These are phyloP conservation scores for Sarocladium strictum DNA, from an alignment of 2,329 filamentous ascomycete genomes.

Conservation along the genomic window DNA sequence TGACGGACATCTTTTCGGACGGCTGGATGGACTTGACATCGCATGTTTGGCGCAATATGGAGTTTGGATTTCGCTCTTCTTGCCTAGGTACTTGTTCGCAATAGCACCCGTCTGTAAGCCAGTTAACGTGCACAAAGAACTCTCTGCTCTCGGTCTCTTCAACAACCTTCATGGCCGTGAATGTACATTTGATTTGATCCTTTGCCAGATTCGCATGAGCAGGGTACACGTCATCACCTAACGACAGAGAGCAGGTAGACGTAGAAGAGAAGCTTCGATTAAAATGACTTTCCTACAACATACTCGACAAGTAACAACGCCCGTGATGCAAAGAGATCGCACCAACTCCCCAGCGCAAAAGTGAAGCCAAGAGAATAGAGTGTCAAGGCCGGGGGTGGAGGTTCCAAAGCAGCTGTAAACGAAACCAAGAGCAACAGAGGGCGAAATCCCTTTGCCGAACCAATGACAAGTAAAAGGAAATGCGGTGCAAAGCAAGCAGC, in stretches of 20 bases:
- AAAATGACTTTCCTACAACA: slow-evolving; percentile 8
- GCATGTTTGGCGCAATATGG: slow-evolving; percentile 6
- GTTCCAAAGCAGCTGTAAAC: neutral
- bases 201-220: no score
- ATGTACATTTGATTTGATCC: no score
- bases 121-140: slow-evolving; percentile 2
- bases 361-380: neutral
- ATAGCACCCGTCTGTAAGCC: no score
- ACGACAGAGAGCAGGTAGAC: neutral
- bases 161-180: no score
- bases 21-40: neutral
- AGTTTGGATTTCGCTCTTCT: neutral
- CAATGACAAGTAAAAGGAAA: neutral
- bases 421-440: neutral
- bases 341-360: slow-evolving; percentile 2
- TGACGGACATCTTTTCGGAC: neutral
- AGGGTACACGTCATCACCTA: no score
- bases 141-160: no score
- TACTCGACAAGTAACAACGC: slow-evolving; percentile 8
- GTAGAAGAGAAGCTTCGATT: neutral
- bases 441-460: neutral
- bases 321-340: slow-evolving; percentile 3
- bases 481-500: neutral
- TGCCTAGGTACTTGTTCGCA: neutral
- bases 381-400: neutral